Evolutionary conservation across 352 stramenopile genomes (phyloP), one percentile per base, ranked within the genome.

Genomic region (Pilasporangium apinafurcum): DNA sequence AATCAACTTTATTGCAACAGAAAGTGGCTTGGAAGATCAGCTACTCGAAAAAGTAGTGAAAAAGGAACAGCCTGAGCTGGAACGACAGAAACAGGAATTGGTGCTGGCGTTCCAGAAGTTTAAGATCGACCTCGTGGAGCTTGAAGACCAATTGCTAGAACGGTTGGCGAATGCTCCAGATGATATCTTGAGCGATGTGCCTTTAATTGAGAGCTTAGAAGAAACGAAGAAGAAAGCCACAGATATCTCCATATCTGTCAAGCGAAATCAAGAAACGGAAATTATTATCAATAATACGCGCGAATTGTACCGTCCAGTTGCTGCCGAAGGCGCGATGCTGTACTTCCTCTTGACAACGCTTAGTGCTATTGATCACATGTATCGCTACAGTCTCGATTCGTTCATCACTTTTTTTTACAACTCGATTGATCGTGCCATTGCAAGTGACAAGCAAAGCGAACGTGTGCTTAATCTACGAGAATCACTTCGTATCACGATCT

Each of bases 1-100:
- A n/a, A 98, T 98, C 59, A 98, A 98, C 68, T 98, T 98, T 46
- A 98, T 98, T 59, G 95, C 94, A 13, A 98, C 95, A 0, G 95
- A 98, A 59, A 94, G 79, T 36, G 95, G 95, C 10, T 55, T 98
- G 0, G 92, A 98, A 62, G 95, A 98, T 50, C 95, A 98, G 51
- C 65, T 98, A 17, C 57, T 98, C 12, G 94, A 96, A 18, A 97
- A 97, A 53, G 92, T 98, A 10, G 95, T 98, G 41, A 95, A 96
- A 36, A 88, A 96, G 33, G 95, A 98, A 58, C 77, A 96, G 38
- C 85, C 85, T 0, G 93, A 98, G 53, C 81, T 98, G 9, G 93
- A 98, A 58, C 83, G 90, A 12, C 87, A 97, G 50, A 92, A 96
- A 46, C 93, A 96, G 44, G 83, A 92, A 49, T 78, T 98, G n/a